Conservation (phyloP, 1,284 basidiomycete species). For the Ustilago lituana region DNA sequence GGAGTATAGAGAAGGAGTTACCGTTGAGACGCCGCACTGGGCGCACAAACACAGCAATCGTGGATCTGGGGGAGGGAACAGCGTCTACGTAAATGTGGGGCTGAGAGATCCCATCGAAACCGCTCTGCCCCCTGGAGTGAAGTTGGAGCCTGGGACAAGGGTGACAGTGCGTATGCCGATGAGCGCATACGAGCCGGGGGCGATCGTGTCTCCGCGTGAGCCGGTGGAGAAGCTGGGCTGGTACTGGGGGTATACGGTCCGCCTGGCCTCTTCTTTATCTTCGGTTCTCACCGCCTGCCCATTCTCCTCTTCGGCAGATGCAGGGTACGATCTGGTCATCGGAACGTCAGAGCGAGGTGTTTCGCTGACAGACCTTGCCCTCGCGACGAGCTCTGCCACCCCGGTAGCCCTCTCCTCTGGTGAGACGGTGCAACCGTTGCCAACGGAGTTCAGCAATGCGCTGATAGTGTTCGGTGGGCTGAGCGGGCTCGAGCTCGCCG, state of each 20-base stretch:
- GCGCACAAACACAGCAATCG: constrained; percentile 3
- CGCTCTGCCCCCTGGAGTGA: background rate
- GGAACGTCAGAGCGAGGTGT: constrained; percentile 64
- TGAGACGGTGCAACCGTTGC: constrained; percentile 14
- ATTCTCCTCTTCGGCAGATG: constrained; percentile 3
- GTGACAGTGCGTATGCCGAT: constrained; percentile 61
- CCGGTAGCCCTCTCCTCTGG: constrained; percentile 20
- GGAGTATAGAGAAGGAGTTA: constrained; percentile 63
- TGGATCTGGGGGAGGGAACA: background rate
- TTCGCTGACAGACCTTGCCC: constrained; percentile 33
- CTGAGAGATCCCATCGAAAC: constrained; percentile 59
- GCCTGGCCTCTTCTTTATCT: constrained; percentile 51
- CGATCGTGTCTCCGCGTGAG: constrained; percentile 58
- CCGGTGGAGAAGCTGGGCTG: constrained; percentile 56
- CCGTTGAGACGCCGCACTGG: constrained; percentile 46
- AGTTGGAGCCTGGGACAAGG: constrained; percentile 39
- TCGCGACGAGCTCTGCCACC: constrained; percentile 10
- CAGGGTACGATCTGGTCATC: constrained; percentile 63
- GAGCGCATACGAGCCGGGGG: constrained; percentile 1
- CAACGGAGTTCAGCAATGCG: constrained; percentile 44
- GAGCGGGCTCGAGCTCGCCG: constrained; percentile 62
- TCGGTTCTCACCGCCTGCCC: constrained; percentile 45
- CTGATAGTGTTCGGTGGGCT: constrained; percentile 64
- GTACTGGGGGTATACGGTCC: constrained; percentile 66
- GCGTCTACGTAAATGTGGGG: constrained; percentile 60